These are phyloP conservation scores for Blastomyces gilchristii DNA, from an alignment of 2,329 filamentous ascomycete species.

Conservation along the genomic window DNA sequence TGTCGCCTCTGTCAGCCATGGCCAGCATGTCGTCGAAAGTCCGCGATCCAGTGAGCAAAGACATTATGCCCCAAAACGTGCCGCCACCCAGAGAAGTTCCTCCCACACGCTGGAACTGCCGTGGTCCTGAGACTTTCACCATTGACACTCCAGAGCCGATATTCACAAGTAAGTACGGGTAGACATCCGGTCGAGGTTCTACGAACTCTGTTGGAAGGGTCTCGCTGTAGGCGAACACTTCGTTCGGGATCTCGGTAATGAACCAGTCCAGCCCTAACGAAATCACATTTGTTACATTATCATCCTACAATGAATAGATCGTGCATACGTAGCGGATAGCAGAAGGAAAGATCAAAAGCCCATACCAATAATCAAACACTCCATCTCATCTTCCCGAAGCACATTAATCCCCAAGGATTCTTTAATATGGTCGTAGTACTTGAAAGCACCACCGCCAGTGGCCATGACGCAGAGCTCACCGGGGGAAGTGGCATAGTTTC, in stretches of 20 bases:
- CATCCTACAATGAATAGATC: not conserved
- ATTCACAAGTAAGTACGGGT: constrained; percentile 95
- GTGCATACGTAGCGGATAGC: not conserved
- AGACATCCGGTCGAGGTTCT: constrained; percentile 66
- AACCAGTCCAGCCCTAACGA: constrained; percentile 83
- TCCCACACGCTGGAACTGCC: constrained; percentile 79
- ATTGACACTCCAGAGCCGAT: constrained; percentile 96
- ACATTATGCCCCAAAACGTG: constrained; percentile 93
- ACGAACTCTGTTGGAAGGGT: constrained; percentile 83
- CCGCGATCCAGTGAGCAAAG: constrained; percentile 79
- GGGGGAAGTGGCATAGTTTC: constrained; percentile 55
- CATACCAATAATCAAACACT: constrained; percentile 86
- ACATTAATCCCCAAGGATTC: constrained; percentile 79
- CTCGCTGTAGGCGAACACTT: constrained; percentile 95
- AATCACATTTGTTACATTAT: constrained; percentile 7
- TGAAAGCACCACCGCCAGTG: constrained; percentile 90
- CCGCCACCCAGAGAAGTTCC: constrained; percentile 91
- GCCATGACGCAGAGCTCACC: constrained; percentile 83
- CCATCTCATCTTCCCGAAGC: constrained; percentile 92
- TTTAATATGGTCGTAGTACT: constrained; percentile 87
- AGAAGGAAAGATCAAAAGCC: not conserved
- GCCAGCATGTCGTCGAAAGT: constrained; percentile 98
- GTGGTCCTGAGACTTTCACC: constrained; percentile 88
- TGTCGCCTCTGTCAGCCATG: constrained; percentile 84
- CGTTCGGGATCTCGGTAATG: constrained; percentile 91